Conservation (phyloP, 108 stramenopile species). For the Parietichytrium sp. region DNA sequence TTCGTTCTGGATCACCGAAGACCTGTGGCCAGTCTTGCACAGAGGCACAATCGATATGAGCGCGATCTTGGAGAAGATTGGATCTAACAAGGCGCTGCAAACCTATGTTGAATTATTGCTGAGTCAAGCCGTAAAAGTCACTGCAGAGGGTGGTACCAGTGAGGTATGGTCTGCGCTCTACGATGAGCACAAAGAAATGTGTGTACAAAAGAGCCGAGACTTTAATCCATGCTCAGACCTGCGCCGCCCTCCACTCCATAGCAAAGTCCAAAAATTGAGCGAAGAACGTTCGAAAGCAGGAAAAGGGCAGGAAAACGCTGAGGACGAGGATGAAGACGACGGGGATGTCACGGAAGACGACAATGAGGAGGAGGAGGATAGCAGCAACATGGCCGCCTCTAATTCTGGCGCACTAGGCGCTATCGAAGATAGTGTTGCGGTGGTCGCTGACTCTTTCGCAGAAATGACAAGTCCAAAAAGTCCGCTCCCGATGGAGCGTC, state of each 20-base stretch:
- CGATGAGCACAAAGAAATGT: background rate
- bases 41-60: background rate
- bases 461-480: too few relatives aligned
- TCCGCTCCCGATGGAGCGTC: background rate
- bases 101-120: background rate
- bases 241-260: background rate
- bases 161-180: background rate
- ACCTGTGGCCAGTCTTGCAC: background rate
- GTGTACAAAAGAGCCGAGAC: background rate
- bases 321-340: background rate
- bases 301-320: background rate
- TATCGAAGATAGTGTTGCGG: too few relatives aligned
- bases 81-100: background rate
- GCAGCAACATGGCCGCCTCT: background rate
- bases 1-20: constrained; percentile 23
- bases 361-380: background rate
- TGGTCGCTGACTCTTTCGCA: too few relatives aligned
- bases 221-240: constrained; percentile 31
- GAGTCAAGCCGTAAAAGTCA: background rate
- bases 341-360: background rate
- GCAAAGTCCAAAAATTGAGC: background rate
- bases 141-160: background rate
- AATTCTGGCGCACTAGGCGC: too few relatives aligned
- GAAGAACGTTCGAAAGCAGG: background rate
- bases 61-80: background rate